Evolutionary conservation across 495 filamentous ascomycete genomes (phyloP), one percentile per base, ranked within the genome.

Genomic region (Platismatia glauca): DNA sequence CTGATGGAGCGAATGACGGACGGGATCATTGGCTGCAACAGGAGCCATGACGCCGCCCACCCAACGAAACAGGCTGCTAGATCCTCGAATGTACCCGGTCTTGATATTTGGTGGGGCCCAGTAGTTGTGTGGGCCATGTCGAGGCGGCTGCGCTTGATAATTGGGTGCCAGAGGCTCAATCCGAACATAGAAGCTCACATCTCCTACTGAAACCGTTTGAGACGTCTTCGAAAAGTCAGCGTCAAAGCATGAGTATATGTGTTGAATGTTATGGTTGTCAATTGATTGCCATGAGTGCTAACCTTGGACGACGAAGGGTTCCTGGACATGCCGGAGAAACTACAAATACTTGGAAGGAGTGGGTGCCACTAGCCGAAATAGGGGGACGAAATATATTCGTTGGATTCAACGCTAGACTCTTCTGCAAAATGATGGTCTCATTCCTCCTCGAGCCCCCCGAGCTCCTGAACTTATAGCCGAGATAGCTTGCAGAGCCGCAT

Each of bases 111-210:
- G 66, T 11, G 66, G 66, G 7, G n/a, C 1, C 59, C 59, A 67
- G 24, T 8, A 39, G 2, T 13, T 27, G 3, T 18, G 12, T 11
- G 16, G 3, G 6, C 3, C 11, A 56, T 61, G 29, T 27, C 53
- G 57, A 15, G 6, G 1, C 33, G 44, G n/a, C 39, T 63, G 46
- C 13, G 35, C 56, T 24, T 53, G 13, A 48, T 57, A 64, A 12
- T 66, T 53, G 33, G 67, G 60, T 7, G 4, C 15, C 4, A 68
- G 48, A 20, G 44, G 35, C 39, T 64, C 35, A 35, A 67, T 57
- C 13, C 18, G 29, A 35, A 61, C 38, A n/a, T 63, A 38, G 41
- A 59, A 66, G 58, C 50, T 53, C 27, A 43, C 16, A 4, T 43
- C 1, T 8, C 16, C 13, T 20, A 18, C 34, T 35, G 34, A 35